A percentile compares a stretch with the other conserved stretches of the same genome.
phyloP scores from a whole-genome alignment of 805 yeast genomes.

The Metschnikowia koreensis region DNA sequence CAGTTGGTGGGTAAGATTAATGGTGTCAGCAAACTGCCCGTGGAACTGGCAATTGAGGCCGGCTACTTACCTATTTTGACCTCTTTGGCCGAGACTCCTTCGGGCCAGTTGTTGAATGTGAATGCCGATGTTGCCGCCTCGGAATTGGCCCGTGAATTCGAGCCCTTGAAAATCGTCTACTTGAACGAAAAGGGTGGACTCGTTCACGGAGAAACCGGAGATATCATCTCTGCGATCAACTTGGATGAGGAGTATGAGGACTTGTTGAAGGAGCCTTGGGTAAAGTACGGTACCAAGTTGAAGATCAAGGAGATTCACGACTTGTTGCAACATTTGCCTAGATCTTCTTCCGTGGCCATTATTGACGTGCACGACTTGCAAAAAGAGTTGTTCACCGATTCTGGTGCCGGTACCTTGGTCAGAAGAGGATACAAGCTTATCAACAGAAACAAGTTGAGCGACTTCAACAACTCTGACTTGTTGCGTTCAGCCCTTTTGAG shows the following conservation, averaged over 20 bases:
- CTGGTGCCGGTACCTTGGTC: constrained; percentile 98
- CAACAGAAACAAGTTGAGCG: constrained; percentile 64
- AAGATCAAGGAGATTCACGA: constrained; percentile 97
- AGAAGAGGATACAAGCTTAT: constrained; percentile 93
- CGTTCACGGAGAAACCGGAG: constrained; percentile 86
- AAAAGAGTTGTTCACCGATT: constrained; percentile 95
- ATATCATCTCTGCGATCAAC: constrained; percentile 84
- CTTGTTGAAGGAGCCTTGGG: constrained; percentile 93
- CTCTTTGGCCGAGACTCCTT: constrained; percentile 92
- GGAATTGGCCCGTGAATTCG: constrained; percentile 93
- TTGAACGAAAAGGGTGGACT: constrained; percentile 98
- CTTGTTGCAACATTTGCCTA: constrained; percentile 86
- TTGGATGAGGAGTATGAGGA: constrained; percentile 95
- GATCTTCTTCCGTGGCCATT: constrained; percentile 97
- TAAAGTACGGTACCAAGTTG: constrained; percentile 95
- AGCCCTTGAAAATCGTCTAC: constrained; percentile 95
- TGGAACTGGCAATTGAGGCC: constrained; percentile 91
- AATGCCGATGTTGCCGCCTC: constrained; percentile 99
- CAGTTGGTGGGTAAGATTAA: constrained; percentile 88
- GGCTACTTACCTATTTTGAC: constrained; percentile 97
- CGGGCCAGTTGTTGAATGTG: constrained; percentile 95
- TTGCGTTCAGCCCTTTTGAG: constrained; percentile 73
- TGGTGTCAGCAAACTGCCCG: constrained; percentile 81
- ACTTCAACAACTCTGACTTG: constrained; percentile 70
- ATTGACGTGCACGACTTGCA: constrained; percentile 93